phyloP scores from a whole-genome alignment of 352 stramenopile species.

The Phytophthora pini region DNA sequence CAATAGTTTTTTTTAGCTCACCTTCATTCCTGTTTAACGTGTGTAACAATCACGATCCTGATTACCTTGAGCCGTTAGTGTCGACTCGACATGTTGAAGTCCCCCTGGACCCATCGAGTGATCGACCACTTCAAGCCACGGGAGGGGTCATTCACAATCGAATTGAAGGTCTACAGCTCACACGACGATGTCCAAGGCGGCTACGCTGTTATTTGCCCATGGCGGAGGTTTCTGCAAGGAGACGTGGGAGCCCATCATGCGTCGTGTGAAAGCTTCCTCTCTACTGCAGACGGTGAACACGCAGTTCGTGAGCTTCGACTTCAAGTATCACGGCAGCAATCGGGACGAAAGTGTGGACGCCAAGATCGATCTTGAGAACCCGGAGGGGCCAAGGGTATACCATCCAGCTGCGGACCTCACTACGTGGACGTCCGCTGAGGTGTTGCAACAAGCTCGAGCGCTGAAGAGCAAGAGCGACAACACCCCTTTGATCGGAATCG shows the following conservation, averaged over 20 bases:
- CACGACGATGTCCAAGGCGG: conserved; percentile 21
- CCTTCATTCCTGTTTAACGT: not conserved
- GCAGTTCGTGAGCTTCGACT: conserved; percentile 47
- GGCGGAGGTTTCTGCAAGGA: conserved; percentile 56
- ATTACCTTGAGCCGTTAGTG: conserved; percentile 7
- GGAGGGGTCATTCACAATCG: conserved; percentile 8
- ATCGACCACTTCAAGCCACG: not conserved
- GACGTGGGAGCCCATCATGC: conserved; percentile 54
- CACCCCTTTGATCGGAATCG: conserved; percentile 51
- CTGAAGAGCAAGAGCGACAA: conserved; percentile 19
- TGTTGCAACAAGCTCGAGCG: conserved; percentile 32
- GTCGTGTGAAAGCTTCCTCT: conserved; percentile 36
- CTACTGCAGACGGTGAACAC: conserved; percentile 31
- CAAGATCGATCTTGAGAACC: conserved; percentile 36
- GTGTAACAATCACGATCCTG: conserved; percentile 20
- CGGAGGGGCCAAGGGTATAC: conserved; percentile 32
- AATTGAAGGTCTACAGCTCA: conserved; percentile 6
- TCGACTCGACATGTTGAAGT: conserved; percentile 16
- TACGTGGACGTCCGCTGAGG: conserved; percentile 31
- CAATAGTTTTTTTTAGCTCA: not conserved
- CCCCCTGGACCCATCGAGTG: not conserved
- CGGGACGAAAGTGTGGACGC: conserved; percentile 45
- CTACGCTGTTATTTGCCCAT: conserved; percentile 58
- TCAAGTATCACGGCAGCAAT: conserved; percentile 59
- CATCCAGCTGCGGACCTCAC: conserved; percentile 37